Evolutionary conservation across 345 rosid species (phyloP).

Genomic region (Brassica carinata): DNA sequence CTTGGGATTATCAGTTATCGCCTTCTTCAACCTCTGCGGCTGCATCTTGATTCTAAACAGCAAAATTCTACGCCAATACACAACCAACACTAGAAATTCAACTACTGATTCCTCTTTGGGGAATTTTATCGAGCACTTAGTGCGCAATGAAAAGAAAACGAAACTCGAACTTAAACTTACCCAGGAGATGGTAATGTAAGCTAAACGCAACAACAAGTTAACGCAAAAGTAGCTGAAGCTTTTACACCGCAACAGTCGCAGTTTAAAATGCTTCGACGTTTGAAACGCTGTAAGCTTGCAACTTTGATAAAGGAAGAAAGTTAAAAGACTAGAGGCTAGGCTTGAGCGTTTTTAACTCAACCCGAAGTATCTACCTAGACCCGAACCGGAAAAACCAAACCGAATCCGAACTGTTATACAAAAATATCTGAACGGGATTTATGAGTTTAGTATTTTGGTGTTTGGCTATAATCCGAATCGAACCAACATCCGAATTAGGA

Average conservation of each 20-base stretch:
- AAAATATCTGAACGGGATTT: no score
- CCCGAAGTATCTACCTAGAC: no score
- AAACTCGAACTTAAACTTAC: background rate
- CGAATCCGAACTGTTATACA: no score
- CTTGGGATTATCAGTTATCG: slow-evolving; percentile 72
- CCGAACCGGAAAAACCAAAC: no score
- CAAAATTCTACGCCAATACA: slow-evolving; percentile 3
- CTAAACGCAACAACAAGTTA: background rate
- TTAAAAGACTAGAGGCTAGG: background rate
- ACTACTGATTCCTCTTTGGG: slow-evolving; percentile 10
- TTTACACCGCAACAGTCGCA: background rate
- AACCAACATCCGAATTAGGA: no score
- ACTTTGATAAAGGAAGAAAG: background rate
- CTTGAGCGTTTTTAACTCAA: no score
- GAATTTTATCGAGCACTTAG: slow-evolving; percentile 41
- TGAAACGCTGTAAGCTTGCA: background rate
- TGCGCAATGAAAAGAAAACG: background rate
- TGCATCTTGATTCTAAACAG: slow-evolving; percentile 51
- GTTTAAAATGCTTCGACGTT: background rate
- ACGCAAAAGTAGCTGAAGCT: background rate
- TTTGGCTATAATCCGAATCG: no score
- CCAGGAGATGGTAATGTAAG: background rate
- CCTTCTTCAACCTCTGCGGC: slow-evolving; percentile 72
- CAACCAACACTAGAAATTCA: background rate
- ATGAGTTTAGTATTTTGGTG: no score